Evolutionary conservation across 257 asterid genomes (phyloP).

Genomic region (Ajuga chamaepitys): DNA sequence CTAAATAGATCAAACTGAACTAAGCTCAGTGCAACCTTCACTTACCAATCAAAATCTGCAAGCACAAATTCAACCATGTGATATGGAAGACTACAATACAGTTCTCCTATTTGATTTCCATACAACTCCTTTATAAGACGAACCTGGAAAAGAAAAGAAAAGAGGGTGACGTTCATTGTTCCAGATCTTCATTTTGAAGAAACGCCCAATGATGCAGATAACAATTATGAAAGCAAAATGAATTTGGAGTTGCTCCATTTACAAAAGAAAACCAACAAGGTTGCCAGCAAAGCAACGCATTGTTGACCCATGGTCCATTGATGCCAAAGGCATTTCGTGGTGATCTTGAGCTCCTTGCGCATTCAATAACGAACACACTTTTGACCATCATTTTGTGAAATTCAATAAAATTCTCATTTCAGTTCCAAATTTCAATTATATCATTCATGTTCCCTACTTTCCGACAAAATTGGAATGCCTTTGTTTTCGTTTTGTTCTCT

Average conservation of each 20-base stretch:
- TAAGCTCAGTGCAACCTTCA: constrained; percentile 1
- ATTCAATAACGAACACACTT: background rate
- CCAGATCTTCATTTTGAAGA: background rate
- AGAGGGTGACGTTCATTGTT: background rate
- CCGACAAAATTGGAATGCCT: background rate
- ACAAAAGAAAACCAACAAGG: background rate
- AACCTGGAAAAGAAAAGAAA: constrained; percentile 48
- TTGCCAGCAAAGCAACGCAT: too few species aligned
- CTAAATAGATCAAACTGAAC: constrained; percentile 1
- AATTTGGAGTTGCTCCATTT: background rate
- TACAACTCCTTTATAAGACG: constrained; percentile 91
- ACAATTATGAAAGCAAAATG: background rate
- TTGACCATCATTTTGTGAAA: background rate
- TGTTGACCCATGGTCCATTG: background rate
- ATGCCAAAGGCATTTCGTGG: background rate
- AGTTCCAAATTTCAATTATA: too few species aligned
- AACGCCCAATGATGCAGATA: too few species aligned
- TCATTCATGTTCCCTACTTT: background rate
- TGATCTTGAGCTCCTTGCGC: constrained; percentile 1
- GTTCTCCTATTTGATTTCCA: constrained; percentile 89
- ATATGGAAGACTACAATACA: constrained; percentile 87
- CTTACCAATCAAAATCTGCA: constrained; percentile 78
- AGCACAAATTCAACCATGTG: constrained; percentile 78
- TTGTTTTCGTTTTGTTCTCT: too few species aligned
- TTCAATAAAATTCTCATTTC: background rate